These are phyloP conservation scores for Letharia lupina DNA, from an alignment of 495 filamentous ascomycete genomes.

Conservation along the genomic window DNA sequence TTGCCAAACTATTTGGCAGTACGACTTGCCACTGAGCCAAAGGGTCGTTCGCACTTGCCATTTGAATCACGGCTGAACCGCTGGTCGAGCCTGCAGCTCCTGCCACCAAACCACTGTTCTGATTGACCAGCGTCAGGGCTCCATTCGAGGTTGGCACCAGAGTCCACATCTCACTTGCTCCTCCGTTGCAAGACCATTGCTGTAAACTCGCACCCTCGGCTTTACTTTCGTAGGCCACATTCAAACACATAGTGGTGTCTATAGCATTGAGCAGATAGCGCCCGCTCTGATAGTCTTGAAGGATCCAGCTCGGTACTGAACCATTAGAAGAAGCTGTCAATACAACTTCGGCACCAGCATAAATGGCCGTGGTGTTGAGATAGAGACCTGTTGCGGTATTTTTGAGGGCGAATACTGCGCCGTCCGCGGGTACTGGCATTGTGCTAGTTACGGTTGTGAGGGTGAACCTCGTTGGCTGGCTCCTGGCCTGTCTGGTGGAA, in stretches of 20 bases:
- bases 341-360: conserved; percentile 12
- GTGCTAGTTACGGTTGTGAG: background rate
- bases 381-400: background rate
- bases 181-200: conserved; percentile 6
- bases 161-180: conserved; percentile 6
- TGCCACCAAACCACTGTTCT: background rate
- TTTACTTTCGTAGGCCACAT: conserved; percentile 9
- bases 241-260: conserved; percentile 6
- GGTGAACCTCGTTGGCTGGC: too few species aligned
- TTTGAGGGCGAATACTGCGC: background rate
- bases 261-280: conserved; percentile 4
- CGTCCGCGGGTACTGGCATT: background rate
- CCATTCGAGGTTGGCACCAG: background rate
- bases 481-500: too few species aligned
- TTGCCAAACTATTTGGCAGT: background rate
- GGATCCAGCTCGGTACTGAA: background rate
- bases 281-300: background rate
- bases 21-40: conserved; percentile 5
- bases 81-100: conserved; percentile 2
- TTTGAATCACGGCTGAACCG: background rate
- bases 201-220: background rate
- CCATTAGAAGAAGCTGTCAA: background rate
- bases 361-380: background rate
- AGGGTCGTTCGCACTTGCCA: background rate
- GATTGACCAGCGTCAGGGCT: background rate